Base-by-base conservation (phyloP, 108 stramenopile species). In the Fistulifera pelliculosa region DNA sequence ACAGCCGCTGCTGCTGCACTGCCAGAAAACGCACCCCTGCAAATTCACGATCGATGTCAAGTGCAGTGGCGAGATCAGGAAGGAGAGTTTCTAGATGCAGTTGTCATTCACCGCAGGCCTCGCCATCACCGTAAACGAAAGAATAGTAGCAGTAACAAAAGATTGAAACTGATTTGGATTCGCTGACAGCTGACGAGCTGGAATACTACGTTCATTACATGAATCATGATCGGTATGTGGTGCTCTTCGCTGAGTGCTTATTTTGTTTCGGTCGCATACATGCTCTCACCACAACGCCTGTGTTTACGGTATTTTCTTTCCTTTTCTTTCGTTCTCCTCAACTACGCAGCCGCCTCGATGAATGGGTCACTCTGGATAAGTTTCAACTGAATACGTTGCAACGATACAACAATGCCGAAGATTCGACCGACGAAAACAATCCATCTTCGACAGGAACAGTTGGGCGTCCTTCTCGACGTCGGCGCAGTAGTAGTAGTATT, bases 121-220 rank as follows among this genome's bases (percentile, higher is more conserved):
- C 15, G 22, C 27, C 26, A 57, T 18, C 38, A 41, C 19, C 48
- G 24, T 18, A n/a, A 13, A 26, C 38, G 41, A 21, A 45, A 19
- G 31, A 26, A 18, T 40, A 8, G 6, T 35, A 35, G 8, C 54
- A 8, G 2, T 15, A 31, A 38, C 41, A 28, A 31, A 47, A 52
- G 27, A 39, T 43, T 16, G 44, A 28, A 3, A 16, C 43, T 17
- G 51, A 40, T 49, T 2, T 38, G 27, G 27, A 47, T 47, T 42
- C 38, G 35, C 44, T 41, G 27, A 60, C 62, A 11, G 63, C 80
- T 17, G 49, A 54, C 14, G 82, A 84, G 49, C 50, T 77, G 18
- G 76, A 83, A 27, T 91, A 89, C 49, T 90, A 90, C 61, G 77
- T 94, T 21, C 89, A 91, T 67, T 91, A 94, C 64, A 53, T 66